Percentiles rank a stretch among this genome's conserved stretches.
These are phyloP conservation scores for Metschnikowia arizonensis DNA, from an alignment of 805 yeast genomes.

Conservation along the genomic window DNA sequence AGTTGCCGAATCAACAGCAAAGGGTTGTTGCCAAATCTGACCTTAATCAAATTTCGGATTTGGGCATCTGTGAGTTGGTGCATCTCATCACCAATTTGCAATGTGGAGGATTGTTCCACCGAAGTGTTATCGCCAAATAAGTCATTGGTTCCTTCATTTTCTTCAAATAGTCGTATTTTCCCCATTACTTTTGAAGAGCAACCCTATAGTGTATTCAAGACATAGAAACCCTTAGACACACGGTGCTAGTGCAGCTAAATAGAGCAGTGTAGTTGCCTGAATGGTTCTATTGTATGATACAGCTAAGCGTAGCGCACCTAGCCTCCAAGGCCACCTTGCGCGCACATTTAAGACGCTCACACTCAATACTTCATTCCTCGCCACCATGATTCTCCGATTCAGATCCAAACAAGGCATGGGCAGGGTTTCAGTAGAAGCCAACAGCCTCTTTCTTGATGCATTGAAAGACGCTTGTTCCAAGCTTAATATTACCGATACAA, in stretches of 20 bases:
- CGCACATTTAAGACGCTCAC: neutral
- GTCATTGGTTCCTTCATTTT: neutral
- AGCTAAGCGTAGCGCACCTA: neutral
- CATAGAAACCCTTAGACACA: neutral
- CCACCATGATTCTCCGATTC: conserved; percentile 53
- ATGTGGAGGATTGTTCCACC: neutral
- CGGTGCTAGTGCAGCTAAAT: neutral
- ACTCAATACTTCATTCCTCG: neutral
- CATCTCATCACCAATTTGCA: conserved; percentile 14
- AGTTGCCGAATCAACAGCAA: conserved; percentile 41
- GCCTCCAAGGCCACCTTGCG: neutral
- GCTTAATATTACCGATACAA: conserved; percentile 14
- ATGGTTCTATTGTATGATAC: neutral
- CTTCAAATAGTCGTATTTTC: neutral
- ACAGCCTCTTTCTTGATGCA: conserved; percentile 42
- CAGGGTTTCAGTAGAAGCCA: conserved; percentile 52
- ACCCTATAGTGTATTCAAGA: neutral
- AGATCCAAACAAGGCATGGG: conserved; percentile 81
- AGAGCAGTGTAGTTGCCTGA: neutral
- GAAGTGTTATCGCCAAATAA: neutral
- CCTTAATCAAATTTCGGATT: conserved; percentile 19
- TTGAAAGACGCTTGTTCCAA: conserved; percentile 37
- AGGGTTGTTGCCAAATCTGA: conserved; percentile 27
- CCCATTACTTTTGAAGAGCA: neutral
- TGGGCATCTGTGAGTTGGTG: conserved; percentile 22